Evolutionary conservation across 1,284 basidiomycete genomes (phyloP).

Genomic region (Lentinus polychrous): DNA sequence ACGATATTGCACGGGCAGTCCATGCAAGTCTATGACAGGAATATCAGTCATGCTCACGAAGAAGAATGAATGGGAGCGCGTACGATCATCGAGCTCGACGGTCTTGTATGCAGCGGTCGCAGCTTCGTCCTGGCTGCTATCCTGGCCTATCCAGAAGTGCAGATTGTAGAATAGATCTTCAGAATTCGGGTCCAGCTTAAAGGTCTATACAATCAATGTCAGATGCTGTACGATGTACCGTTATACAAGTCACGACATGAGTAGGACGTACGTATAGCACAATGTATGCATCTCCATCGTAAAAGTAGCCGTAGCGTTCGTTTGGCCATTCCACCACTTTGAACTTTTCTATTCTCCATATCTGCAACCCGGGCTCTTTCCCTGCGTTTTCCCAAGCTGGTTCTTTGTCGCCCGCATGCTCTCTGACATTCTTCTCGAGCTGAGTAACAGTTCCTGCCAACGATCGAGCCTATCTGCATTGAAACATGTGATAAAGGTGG

Average conservation of each 20-base stretch:
- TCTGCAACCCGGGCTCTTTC: conserved; percentile 34
- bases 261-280: conserved; percentile 42
- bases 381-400: conserved; percentile 47
- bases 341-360: conserved; percentile 59
- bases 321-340: conserved; percentile 47
- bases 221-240: conserved; percentile 13
- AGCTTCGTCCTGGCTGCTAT: conserved; percentile 58
- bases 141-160: conserved; percentile 59
- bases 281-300: conserved; percentile 61
- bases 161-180: conserved; percentile 48
- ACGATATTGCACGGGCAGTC: conserved; percentile 51
- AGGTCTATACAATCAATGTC: conserved; percentile 30
- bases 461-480: neutral
- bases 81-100: conserved; percentile 61
- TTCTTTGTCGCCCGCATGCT: conserved; percentile 47
- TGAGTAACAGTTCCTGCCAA: conserved; percentile 17
- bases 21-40: conserved; percentile 36
- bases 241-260: neutral
- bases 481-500: neutral
- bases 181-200: conserved; percentile 42
- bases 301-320: conserved; percentile 46
- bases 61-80: conserved; percentile 16
- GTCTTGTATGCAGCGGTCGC: conserved; percentile 64
- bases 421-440: conserved; percentile 51
- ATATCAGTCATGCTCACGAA: neutral